Evolutionary conservation across 805 yeast species (phyloP), one percentile per base, ranked within the genome.

Genomic region (Sugiyamaella smithiae): DNA sequence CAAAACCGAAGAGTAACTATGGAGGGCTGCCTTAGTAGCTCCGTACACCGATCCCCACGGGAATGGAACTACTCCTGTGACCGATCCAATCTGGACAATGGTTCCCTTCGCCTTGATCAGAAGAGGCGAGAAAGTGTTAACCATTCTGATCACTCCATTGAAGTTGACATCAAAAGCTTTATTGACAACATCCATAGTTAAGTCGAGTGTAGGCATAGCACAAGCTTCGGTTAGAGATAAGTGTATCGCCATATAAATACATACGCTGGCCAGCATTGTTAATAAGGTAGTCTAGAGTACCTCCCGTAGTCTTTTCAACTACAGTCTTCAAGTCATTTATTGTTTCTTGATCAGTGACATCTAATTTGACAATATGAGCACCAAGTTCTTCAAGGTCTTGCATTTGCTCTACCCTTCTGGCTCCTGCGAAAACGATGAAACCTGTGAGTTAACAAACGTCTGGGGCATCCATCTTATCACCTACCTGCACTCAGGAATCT

Each of bases 11-110:
- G 88, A 85, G 59, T 81, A 86, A 56, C 78, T 82, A 55, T 84
- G 88, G 49, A 86, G 79, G 0, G 91, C 90, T 4, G 90, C 88
- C 59, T 86, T 86, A 1, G 84, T 64, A 1, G 90, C 74, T 26
- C 82, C 75, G 60, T 86, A 86, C 25, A 81, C 69, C 11, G 83
- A 72, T 0, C 83, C 79, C 63, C 81, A 85, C 22, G 95, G 95
- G 68, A 85, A 80, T 2, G 87, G 81, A 9, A 75, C 66, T 12
- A 78, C 47, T 0, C 88, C 93, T 12, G 84, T 76, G 2, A 82
- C 63, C 2, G 90, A 83, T 1, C 93, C 93, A 0, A 93, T 85
- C 65, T 83, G 84, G 0, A 82, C 80, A 50, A 86, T 76, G 0
- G 80, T 76, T 2, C 91, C 93, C 56, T 81, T 72, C 1, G 85